Percentiles rank a stretch among this genome's conserved stretches.
Conservation (phyloP, 2,329 filamentous ascomycete species). For the Myriosclerotinia curreyana region DNA sequence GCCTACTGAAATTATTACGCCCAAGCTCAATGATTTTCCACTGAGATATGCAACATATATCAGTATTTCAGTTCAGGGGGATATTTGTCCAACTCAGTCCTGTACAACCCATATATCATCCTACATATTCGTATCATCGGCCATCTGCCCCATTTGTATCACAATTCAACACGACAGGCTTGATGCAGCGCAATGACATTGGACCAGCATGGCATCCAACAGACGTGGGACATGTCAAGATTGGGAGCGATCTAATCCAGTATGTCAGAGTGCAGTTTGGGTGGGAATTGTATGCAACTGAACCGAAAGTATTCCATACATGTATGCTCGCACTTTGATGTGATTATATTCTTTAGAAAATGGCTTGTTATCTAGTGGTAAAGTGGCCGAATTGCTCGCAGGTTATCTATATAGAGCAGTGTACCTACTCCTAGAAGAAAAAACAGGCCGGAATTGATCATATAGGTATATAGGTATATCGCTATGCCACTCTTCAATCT, state of each 20-base stretch:
- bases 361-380: constrained; percentile 8
- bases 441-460: too few relatives aligned
- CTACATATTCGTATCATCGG: constrained; percentile 38
- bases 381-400: not conserved
- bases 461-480: too few relatives aligned
- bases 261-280: constrained; percentile 55
- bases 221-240: constrained; percentile 59
- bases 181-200: constrained; percentile 61
- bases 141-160: constrained; percentile 49
- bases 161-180: constrained; percentile 60
- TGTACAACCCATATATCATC: constrained; percentile 44
- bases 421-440: too few relatives aligned
- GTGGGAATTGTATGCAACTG: constrained; percentile 54
- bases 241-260: constrained; percentile 57
- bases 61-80: constrained; percentile 50
- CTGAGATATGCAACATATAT: constrained; percentile 51
- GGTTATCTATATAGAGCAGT: not conserved
- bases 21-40: constrained; percentile 47
- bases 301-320: constrained; percentile 53
- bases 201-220: constrained; percentile 57
- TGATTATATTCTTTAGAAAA: not conserved
- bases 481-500: too few relatives aligned
- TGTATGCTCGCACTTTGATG: constrained; percentile 3
- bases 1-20: constrained; percentile 50
- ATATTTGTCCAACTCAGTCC: constrained; percentile 43